These are phyloP conservation scores for Penicillium subrubescens DNA, from an alignment of 495 filamentous ascomycete species.

Conservation along the genomic window DNA sequence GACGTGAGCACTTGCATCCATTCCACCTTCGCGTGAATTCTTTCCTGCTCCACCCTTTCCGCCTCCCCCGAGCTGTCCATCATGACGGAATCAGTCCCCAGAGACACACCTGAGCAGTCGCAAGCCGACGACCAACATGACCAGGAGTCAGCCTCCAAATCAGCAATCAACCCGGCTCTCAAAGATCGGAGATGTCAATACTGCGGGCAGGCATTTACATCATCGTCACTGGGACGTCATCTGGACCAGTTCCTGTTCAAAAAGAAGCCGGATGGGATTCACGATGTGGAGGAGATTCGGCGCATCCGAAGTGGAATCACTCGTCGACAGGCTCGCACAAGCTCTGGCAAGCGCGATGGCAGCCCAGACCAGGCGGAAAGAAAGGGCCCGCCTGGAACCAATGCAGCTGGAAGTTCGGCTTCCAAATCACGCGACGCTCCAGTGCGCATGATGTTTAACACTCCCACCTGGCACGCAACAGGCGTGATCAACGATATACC, in stretches of 20 bases:
- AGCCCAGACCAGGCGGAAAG: conserved; percentile 39
- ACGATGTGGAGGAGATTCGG: conserved; percentile 84
- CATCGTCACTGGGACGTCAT: conserved; percentile 89
- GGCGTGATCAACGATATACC: conserved; percentile 81
- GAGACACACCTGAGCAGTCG: conserved; percentile 54
- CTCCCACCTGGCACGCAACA: conserved; percentile 74
- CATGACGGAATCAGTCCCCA: conserved; percentile 31
- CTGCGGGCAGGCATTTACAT: conserved; percentile 84
- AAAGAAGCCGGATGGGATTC: conserved; percentile 85
- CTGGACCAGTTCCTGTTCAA: conserved; percentile 87
- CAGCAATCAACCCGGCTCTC: conserved; percentile 43
- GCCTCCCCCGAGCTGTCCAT: background rate
- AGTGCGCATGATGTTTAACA: conserved; percentile 57
- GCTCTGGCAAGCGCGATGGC: conserved; percentile 55
- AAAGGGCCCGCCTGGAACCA: conserved; percentile 34
- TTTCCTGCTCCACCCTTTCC: background rate
- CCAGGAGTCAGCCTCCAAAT: conserved; percentile 32
- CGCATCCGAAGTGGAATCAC: conserved; percentile 82
- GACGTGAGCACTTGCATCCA: background rate
- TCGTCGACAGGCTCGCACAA: conserved; percentile 71
- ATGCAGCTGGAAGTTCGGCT: conserved; percentile 26
- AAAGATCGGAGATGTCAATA: conserved; percentile 88
- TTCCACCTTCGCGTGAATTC: background rate
- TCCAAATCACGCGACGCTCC: conserved; percentile 42
- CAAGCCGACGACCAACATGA: conserved; percentile 35